Conservation (phyloP, 1,284 basidiomycete species). For the Leccinum solheimii region DNA sequence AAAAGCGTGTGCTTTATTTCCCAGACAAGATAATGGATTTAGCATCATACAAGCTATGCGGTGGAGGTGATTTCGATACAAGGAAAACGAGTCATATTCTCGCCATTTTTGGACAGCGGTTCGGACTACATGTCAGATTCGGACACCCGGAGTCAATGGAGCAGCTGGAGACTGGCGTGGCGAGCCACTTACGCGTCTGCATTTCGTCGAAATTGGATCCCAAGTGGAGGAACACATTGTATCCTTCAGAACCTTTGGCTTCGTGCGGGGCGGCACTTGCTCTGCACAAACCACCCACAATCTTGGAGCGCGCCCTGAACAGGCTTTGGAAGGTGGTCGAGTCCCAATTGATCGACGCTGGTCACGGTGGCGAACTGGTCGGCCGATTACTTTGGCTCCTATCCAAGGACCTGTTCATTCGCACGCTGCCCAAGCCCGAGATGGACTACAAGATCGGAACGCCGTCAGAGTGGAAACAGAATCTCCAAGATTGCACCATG, state of each 20-base stretch:
- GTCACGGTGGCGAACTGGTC: not conserved
- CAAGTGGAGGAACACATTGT: not conserved
- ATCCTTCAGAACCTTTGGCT: not conserved
- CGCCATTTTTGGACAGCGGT: conserved; percentile 1
- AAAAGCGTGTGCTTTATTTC: not conserved
- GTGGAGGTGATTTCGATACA: not conserved
- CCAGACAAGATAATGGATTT: not conserved
- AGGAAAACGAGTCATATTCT: not conserved
- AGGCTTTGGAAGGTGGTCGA: not conserved
- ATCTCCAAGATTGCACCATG: not conserved
- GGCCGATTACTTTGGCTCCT: conserved; percentile 11
- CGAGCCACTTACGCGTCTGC: conserved; percentile 1
- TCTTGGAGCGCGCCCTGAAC: not conserved
- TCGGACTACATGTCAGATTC: not conserved
- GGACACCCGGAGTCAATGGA: not conserved
- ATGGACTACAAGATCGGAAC: not conserved
- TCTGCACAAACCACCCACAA: not conserved
- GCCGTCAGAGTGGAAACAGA: not conserved
- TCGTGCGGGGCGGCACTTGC: not conserved
- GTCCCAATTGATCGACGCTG: not conserved
- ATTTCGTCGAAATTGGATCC: not conserved
- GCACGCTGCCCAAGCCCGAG: not conserved
- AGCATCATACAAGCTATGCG: not conserved
- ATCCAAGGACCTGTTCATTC: not conserved
- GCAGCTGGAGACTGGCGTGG: not conserved